Percentiles rank a stretch among this genome's conserved stretches.
Conservation (phyloP, 2,329 filamentous ascomycete genomes). For the Cladosporium sp. region DNA sequence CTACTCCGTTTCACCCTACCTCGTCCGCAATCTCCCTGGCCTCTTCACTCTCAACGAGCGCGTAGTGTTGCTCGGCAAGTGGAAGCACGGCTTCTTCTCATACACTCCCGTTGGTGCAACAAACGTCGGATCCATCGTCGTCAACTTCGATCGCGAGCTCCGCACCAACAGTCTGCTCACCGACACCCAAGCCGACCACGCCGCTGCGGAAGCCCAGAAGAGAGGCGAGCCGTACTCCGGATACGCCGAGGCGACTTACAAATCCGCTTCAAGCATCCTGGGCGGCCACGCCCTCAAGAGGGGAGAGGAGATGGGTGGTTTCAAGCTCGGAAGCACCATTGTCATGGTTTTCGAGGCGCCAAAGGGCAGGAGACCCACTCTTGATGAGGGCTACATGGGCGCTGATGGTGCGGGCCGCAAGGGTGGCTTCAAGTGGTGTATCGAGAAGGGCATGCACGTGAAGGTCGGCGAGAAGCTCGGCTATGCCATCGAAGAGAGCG, state of each 20-base stretch:
- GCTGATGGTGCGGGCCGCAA: conserved; percentile 42
- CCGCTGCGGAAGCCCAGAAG: conserved; percentile 74
- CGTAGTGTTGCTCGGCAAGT: conserved; percentile 87
- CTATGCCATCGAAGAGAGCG: conserved; percentile 60
- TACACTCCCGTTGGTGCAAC: conserved; percentile 95
- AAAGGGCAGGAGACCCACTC: conserved; percentile 57
- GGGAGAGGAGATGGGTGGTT: conserved; percentile 97
- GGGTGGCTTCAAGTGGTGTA: conserved; percentile 80
- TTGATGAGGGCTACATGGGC: conserved; percentile 61
- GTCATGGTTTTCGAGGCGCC: conserved; percentile 97
- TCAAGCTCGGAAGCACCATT: conserved; percentile 91
- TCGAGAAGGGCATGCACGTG: conserved; percentile 83
- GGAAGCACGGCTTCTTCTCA: conserved; percentile 97
- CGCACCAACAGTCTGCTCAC: conserved; percentile 90
- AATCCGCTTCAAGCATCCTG: conserved; percentile 72
- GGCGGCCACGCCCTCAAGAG: conserved; percentile 79
- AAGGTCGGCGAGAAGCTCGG: conserved; percentile 88
- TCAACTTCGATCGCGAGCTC: conserved; percentile 95
- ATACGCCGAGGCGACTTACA: conserved; percentile 89
- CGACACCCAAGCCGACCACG: conserved; percentile 85
- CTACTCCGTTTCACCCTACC: conserved; percentile 91
- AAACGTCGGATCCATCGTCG: conserved; percentile 92
- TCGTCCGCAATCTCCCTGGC: conserved; percentile 87
- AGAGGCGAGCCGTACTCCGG: conserved; percentile 84
- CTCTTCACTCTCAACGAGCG: conserved; percentile 97